Percentiles rank a stretch among this genome's conserved stretches.
phyloP scores from a whole-genome alignment of 192 early-diverging fungal species.

The Oehlia diaphana region DNA sequence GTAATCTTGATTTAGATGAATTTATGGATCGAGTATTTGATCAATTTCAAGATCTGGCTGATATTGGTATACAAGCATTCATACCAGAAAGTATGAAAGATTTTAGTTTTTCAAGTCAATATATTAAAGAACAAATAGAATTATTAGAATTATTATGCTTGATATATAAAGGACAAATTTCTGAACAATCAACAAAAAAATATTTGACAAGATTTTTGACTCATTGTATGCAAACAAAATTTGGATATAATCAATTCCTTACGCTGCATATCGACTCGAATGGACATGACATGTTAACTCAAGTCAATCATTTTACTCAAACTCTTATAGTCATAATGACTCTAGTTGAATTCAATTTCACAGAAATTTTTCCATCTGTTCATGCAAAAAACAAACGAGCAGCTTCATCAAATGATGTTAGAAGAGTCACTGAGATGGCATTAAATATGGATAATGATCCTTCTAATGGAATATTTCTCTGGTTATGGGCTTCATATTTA shows the following conservation, averaged over 20 bases:
- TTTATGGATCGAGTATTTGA: constrained; percentile 5
- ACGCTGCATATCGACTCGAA: neutral
- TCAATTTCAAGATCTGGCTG: constrained; percentile 16
- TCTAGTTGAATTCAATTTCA: constrained; percentile 12
- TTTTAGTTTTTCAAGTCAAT: constrained; percentile 3
- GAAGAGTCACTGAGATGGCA: neutral
- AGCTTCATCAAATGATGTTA: constrained; percentile 8
- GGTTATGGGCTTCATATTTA: constrained; percentile 19
- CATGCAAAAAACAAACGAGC: neutral
- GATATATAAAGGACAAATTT: neutral
- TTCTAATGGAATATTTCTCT: constrained; percentile 20
- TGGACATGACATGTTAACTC: neutral
- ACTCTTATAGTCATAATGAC: neutral
- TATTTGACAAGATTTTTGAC: neutral
- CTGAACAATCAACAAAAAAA: neutral
- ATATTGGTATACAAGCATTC: neutral
- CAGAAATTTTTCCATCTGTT: neutral
- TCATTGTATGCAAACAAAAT: neutral
- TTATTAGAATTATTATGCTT: constrained; percentile 18
- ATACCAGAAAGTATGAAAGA: neutral
- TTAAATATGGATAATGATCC: neutral
- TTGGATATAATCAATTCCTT: constrained; percentile 7
- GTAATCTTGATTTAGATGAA: neutral
- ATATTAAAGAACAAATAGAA: constrained; percentile 16
- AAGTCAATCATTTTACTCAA: constrained; percentile 16